Base-by-base conservation (phyloP, 306 rosid genomes). In the Citrullus colocynthis region DNA sequence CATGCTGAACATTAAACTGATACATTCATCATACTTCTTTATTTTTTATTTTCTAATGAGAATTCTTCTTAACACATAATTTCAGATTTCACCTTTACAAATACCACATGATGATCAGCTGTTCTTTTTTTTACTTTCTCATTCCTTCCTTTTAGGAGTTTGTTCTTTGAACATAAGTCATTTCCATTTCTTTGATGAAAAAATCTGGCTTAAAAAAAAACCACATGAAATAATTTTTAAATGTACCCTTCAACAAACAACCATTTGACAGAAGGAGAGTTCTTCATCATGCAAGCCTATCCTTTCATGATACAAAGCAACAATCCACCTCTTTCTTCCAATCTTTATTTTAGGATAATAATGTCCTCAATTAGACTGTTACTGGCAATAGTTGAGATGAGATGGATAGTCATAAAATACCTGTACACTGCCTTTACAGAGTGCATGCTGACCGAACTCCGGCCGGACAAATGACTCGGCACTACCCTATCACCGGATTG, bases 351-450 rank as follows among this genome's bases (percentile, higher is more conserved):
- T 48, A 52, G 44, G 77, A 28, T 72, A 24, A 70, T 44, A 67
- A 20, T 20, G 61, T 17, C 51, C 15, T 71, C 42, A 49, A 49
- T 28, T n/a, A 32, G 75, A 71, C 6, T 7, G 58, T 30, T 52
- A 17, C 45, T 16, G 8, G 16, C 42, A 71, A 71, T 24, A 7
- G 42, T 51, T 51, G 44, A 18, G 72, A 79, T 51, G 44, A 18
- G 72, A 79, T 39, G 15, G 61, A 76, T 64, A 37, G 74, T n/a
- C 57, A 71, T 57, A 84, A 36, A 36, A 80, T 63, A 95, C 99
- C 99, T 95, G 97, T 92, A 91, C 97, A 89, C 81, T 81, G 90
- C 90, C 86, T 87, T 84, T 78, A 79, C 85, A 89, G 54, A 83
- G 93, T 88, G 93, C 89, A 87, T 87, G 85, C 74, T 21, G 84